Base-by-base conservation (phyloP, 164 flowering plant species). In the Piper betle region DNA sequence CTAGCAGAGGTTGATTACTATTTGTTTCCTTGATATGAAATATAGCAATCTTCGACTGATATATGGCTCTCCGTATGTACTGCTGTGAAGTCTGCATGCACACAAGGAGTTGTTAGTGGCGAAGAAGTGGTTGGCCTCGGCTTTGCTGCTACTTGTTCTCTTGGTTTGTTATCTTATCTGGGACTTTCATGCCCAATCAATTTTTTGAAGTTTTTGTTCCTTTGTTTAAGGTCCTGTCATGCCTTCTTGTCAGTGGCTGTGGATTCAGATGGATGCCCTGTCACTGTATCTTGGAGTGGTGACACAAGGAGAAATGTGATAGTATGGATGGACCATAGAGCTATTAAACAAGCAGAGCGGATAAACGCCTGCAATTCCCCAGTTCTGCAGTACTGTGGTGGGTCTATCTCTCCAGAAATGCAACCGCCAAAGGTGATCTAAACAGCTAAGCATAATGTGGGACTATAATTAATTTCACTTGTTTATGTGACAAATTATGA, bases 301-400 rank as follows among this genome's bases (percentile, higher is more conserved):
- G 99, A 93, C 76, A 69, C 96, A 48, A 88, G 97, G 75, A 80
- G 97, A 77, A 93, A 93, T 69, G 65, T 93, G 39, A 90, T 90
- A 59, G 97, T 93, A 5, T 93, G 99, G 99, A 93, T 93, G 99
- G 99, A 93, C 73, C 99, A 93, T 66, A 86, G 97, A 79, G 96
- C 99, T 73, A 90, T 90, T 41, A 81, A 83, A 62, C 99, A 90
- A 76, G 91, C 99, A 48, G 95, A 93, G 70, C 76, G 75, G 75
- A 93, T 93, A 40, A 93, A 88, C 82, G 79, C 95, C 40, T 77
- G 62, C 43, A 81, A 86, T 46, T 90, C 99, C 62, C 85, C 99
- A 17, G 96, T 93, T 33, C 68, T 93, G 61, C 94, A 93, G 43
- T 90, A 93, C 70, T 88, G 88, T 72, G 99, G 99, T 68, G 97